Evolutionary conservation across 768 basidiomycete genomes (phyloP).

Genomic region (Amyloporia xantha): DNA sequence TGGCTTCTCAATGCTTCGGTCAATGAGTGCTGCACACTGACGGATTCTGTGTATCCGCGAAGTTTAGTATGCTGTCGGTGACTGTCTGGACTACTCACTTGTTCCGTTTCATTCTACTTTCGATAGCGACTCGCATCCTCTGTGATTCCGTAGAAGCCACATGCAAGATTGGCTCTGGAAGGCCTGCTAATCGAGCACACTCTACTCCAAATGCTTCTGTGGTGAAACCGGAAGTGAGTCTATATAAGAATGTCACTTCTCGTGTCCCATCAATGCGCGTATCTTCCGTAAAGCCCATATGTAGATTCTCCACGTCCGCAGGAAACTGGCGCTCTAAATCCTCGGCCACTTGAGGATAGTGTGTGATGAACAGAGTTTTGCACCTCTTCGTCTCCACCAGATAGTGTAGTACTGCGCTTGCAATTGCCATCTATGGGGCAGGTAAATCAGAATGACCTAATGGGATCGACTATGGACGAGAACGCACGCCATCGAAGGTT

Average conservation of each 20-base stretch:
- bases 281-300: constrained; percentile 80
- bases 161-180: constrained; percentile 64
- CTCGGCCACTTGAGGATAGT: constrained; percentile 82
- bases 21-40: background rate
- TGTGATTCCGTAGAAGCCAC: constrained; percentile 49
- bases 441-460: background rate
- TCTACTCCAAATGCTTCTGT: constrained; percentile 88
- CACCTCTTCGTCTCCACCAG: constrained; percentile 51
- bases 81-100: constrained; percentile 28
- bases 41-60: background rate
- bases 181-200: constrained; percentile 81
- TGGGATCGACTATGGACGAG: background rate
- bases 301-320: constrained; percentile 61
- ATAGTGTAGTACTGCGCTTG: constrained; percentile 71
- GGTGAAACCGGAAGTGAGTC: constrained; percentile 63
- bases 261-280: constrained; percentile 63
- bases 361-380: constrained; percentile 90
- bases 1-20: background rate
- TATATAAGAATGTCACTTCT: constrained; percentile 85
- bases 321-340: constrained; percentile 58
- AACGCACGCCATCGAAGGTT: constrained; percentile 73
- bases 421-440: constrained; percentile 70
- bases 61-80: background rate
- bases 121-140: constrained; percentile 47
- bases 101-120: constrained; percentile 42